Conservation (phyloP, 805 yeast species). For the Barnettozyma botsteinii region DNA sequence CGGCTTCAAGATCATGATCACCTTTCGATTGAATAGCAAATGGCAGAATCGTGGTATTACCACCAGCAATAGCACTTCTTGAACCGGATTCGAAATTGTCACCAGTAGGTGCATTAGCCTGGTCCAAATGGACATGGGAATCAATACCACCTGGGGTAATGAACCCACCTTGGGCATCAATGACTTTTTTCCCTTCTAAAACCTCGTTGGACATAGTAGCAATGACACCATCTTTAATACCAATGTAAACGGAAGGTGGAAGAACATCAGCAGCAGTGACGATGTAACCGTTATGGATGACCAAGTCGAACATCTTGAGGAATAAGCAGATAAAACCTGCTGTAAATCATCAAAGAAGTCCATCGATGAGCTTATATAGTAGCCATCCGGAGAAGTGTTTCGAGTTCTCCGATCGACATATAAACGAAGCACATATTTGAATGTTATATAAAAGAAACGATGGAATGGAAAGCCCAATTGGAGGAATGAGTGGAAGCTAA, state of each 20-base stretch:
- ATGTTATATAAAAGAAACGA: neutral
- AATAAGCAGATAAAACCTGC: too few relatives aligned
- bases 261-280: slow-evolving; percentile 29
- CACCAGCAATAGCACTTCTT: slow-evolving; percentile 43
- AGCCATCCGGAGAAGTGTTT: neutral
- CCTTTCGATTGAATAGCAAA: slow-evolving; percentile 41
- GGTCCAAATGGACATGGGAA: slow-evolving; percentile 43
- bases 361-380: neutral
- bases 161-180: slow-evolving; percentile 43
- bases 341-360: too few relatives aligned
- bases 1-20: slow-evolving; percentile 24
- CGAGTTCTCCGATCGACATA: slow-evolving; percentile 1
- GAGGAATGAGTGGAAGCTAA: too few relatives aligned
- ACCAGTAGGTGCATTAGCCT: slow-evolving; percentile 36
- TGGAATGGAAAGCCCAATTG: neutral
- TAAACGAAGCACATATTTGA: neutral
- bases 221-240: slow-evolving; percentile 36
- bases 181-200: slow-evolving; percentile 23
- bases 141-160: slow-evolving; percentile 50
- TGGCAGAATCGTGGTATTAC: slow-evolving; percentile 42
- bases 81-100: slow-evolving; percentile 42
- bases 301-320: slow-evolving; percentile 18
- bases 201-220: slow-evolving; percentile 30
- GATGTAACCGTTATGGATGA: slow-evolving; percentile 28
- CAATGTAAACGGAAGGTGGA: slow-evolving; percentile 35